These are phyloP conservation scores for Boechera retrofracta DNA, from an alignment of 345 rosid species.

Conservation along the genomic window DNA sequence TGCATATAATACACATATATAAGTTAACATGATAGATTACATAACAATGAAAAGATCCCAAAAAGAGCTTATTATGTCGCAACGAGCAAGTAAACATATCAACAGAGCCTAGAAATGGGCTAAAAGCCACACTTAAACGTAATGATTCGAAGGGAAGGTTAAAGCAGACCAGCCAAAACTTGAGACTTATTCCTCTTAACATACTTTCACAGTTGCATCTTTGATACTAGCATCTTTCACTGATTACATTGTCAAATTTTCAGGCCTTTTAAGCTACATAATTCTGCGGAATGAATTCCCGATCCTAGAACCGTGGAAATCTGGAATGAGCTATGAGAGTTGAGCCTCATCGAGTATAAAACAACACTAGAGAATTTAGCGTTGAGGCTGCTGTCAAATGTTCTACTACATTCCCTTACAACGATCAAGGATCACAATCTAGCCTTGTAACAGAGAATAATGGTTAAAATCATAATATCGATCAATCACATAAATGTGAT, in stretches of 20 bases:
- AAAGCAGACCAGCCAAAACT: too few species aligned
- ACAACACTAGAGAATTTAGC: constrained; percentile 19
- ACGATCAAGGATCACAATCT: constrained; percentile 15
- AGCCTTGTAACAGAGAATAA: background rate
- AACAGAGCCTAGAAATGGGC: too few species aligned
- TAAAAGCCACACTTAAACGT: too few species aligned
- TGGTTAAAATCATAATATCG: background rate
- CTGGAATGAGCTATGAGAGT: constrained; percentile 3
- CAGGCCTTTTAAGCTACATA: background rate
- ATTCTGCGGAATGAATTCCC: background rate
- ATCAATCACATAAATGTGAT: background rate
- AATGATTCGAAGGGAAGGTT: too few species aligned
- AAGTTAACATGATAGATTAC: background rate
- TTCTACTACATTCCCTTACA: constrained; percentile 21
- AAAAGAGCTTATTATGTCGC: too few species aligned
- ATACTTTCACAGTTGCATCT: too few species aligned
- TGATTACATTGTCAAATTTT: background rate
- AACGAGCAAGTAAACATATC: too few species aligned
- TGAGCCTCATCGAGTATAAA: constrained; percentile 3
- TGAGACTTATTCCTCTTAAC: too few species aligned
- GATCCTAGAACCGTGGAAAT: background rate
- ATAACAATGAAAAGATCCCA: too few species aligned
- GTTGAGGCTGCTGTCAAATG: constrained; percentile 2
- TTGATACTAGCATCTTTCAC: background rate
- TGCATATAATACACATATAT: constrained; percentile 32